A percentile compares a stretch with the other conserved stretches of the same genome.
Evolutionary conservation across 768 basidiomycete species (phyloP).

Genomic region (Lactifluus pinguis): DNA sequence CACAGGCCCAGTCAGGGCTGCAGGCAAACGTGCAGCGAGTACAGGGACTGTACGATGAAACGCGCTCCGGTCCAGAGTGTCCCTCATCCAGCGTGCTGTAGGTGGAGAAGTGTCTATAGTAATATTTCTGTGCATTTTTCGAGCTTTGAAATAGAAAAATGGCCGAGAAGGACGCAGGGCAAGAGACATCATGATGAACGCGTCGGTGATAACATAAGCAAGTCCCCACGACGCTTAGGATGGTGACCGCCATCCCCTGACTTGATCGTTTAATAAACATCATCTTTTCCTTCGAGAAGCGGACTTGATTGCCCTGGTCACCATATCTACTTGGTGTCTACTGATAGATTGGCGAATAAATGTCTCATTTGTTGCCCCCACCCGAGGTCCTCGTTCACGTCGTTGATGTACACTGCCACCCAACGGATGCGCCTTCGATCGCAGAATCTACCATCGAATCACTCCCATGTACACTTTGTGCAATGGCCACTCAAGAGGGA

Average conservation of each 20-base stretch:
- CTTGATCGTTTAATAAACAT: not conserved
- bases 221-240: not conserved
- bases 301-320: not conserved
- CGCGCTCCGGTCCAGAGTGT: slow-evolving; percentile 47
- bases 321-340: not conserved
- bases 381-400: slow-evolving; percentile 52
- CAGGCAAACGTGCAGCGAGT: slow-evolving; percentile 56
- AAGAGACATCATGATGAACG: not conserved
- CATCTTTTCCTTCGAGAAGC: not conserved
- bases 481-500: slow-evolving; percentile 61
- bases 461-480: slow-evolving; percentile 62
- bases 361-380: slow-evolving; percentile 20
- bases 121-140: not conserved
- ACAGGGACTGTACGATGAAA: slow-evolving; percentile 62
- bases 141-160: not conserved
- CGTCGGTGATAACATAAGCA: not conserved
- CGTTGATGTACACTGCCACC: slow-evolving; percentile 88
- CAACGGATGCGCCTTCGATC: slow-evolving; percentile 60
- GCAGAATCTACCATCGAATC: slow-evolving; percentile 36
- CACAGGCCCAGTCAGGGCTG: slow-evolving; percentile 44
- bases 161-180: not conserved
- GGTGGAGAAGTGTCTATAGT: slow-evolving; percentile 35
- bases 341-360: not conserved
- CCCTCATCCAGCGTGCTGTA: slow-evolving; percentile 39
- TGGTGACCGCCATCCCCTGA: no score